Percentiles rank a stretch among this genome's conserved stretches.
Conservation (phyloP, 495 filamentous ascomycete species). For the Sporormia fimetaria region DNA sequence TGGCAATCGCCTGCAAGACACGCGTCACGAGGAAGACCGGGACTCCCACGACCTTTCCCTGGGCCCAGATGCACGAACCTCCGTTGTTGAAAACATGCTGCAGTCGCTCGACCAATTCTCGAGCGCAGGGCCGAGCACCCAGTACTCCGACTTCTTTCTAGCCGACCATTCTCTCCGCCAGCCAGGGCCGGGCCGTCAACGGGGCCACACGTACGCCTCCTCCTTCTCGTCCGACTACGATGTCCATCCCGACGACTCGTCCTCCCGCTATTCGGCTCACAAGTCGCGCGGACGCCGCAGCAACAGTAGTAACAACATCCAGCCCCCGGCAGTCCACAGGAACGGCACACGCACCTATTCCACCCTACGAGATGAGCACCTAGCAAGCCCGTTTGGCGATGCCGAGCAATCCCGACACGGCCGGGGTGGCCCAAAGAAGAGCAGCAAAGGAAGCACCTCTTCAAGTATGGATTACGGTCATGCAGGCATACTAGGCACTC, state of each 20-base stretch:
- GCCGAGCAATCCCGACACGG: conserved; percentile 15
- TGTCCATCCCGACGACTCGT: conserved; percentile 51
- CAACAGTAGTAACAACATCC: conserved; percentile 71
- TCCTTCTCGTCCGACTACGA: conserved; percentile 67
- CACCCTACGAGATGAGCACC: conserved; percentile 35
- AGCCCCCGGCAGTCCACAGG: conserved; percentile 46
- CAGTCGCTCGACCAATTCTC: conserved; percentile 25
- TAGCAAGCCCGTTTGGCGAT: conserved; percentile 18
- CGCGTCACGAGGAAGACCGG: conserved; percentile 30
- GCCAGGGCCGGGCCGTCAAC: conserved; percentile 23
- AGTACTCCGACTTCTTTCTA: conserved; percentile 24
- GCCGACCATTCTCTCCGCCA: conserved; percentile 14
- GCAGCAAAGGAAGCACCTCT: conserved; percentile 62
- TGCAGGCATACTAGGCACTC: conserved; percentile 41
- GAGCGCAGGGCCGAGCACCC: too few relatives aligned
- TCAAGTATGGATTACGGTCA: conserved; percentile 59
- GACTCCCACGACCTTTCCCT: conserved; percentile 87
- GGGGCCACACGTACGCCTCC: conserved; percentile 54
- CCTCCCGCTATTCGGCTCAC: conserved; percentile 48
- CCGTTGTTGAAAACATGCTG: conserved; percentile 49
- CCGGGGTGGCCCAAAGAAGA: conserved; percentile 39
- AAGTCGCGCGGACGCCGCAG: conserved; percentile 57
- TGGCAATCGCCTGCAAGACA: conserved; percentile 3
- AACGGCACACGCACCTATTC: conserved; percentile 45
- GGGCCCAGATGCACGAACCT: conserved; percentile 66